Evolutionary conservation across 371 early-diverging fungal genomes (phyloP), one percentile per base, ranked within the genome.

Genomic region (Mucor mucedo): DNA sequence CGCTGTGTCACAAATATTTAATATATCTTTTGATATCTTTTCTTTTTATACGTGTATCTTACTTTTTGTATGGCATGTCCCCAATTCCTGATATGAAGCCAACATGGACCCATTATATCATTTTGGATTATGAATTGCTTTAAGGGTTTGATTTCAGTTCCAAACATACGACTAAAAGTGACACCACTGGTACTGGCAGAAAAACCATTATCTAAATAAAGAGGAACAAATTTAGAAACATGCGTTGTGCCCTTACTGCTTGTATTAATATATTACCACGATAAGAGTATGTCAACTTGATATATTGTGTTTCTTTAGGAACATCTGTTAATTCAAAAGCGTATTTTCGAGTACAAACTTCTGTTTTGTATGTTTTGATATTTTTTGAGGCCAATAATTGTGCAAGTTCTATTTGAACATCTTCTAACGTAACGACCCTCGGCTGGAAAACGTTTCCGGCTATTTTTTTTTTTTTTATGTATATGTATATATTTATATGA

Each of bases 21-120:
- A 21, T 21, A 21, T 21, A 21, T 21, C 21, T 21, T 21, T 21
- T 21, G 21, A 21, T 21, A 21, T 21, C 21, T 21, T 21, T 21
- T 21, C n/a, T 21, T 21, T 21, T 21, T 21, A 8, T 35, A 8
- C 8, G 8, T 35, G 35, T 35, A 35, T 35, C 35, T 4, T 35
- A 35, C 35, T 4, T 35, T 35, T 35, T 4, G 4, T 35, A 8
- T 35, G 35, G 8, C 35, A 35, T 35, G 8, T 6, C 8, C 35
- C 35, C 35, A 35, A 13, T 83, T 60, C 32, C 61, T 62, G 2
- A 99, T 73, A 95, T 4, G 96, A 95, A 97, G 94, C 99, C 99
- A 99, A 62, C 92, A 91, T 2, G 99, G 99, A 2, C 99, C 99
- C 96, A 95, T 98, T 27, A 99, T 77, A 64, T 93, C 89, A 32